phyloP scores from a whole-genome alignment of 495 filamentous ascomycete genomes.

The Aspergillus funiculosus region DNA sequence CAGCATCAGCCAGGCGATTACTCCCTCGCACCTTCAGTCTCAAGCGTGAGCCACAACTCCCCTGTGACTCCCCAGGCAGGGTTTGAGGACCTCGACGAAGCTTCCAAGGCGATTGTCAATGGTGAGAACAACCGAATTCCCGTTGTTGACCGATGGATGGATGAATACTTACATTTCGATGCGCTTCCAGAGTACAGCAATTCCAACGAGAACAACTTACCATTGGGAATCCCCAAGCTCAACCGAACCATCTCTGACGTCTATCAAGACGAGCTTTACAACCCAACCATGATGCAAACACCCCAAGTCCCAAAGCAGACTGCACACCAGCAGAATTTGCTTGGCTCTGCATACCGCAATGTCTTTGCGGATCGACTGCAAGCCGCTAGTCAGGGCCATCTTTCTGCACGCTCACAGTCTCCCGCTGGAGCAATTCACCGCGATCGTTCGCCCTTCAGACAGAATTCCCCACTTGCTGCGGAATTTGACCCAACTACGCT shows the following conservation, averaged over 20 bases:
- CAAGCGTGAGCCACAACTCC: constrained; percentile 50
- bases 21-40: constrained; percentile 50
- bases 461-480: constrained; percentile 60
- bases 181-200: constrained; percentile 42
- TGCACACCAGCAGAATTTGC: constrained; percentile 34
- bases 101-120: constrained; percentile 40
- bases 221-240: constrained; percentile 64
- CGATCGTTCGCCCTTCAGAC: constrained; percentile 77
- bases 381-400: constrained; percentile 67
- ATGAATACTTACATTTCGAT: constrained; percentile 56
- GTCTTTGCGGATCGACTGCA: constrained; percentile 70
- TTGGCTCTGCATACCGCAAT: constrained; percentile 54
- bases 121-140: constrained; percentile 47
- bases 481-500: constrained; percentile 28
- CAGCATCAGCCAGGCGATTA: constrained; percentile 34
- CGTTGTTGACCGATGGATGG: constrained; percentile 49
- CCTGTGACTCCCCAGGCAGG: constrained; percentile 53
- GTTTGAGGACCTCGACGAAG: constrained; percentile 49
- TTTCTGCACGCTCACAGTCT: constrained; percentile 55
- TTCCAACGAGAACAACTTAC: constrained; percentile 26
- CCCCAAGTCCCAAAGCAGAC: constrained; percentile 37
- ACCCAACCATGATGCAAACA: constrained; percentile 54
- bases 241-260: constrained; percentile 81
- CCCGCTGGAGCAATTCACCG: constrained; percentile 51
- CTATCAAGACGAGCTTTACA: constrained; percentile 81